phyloP scores from a whole-genome alignment of 306 rosid genomes.

The Castanea crenata region DNA sequence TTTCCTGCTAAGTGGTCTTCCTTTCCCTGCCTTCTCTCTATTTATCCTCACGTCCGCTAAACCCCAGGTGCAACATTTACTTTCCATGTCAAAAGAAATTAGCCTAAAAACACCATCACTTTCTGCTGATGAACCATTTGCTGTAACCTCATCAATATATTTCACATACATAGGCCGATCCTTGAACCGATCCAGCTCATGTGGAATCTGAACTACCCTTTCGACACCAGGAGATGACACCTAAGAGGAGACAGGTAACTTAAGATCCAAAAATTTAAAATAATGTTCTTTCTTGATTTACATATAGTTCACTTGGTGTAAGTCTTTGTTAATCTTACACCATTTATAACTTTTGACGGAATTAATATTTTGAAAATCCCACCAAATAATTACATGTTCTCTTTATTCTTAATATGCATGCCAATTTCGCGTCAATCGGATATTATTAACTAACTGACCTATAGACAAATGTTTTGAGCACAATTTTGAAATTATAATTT shows the following conservation, averaged over 20 bases:
- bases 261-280: conserved; percentile 10
- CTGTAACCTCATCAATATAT: conserved; percentile 41
- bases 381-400: too few relatives aligned
- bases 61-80: conserved; percentile 79
- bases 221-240: conserved; percentile 99
- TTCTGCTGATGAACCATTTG: conserved; percentile 50
- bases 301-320: too few relatives aligned
- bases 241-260: conserved; percentile 34
- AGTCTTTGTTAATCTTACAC: too few relatives aligned
- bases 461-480: too few relatives aligned
- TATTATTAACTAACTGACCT: too few relatives aligned
- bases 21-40: conserved; percentile 89
- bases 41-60: conserved; percentile 77
- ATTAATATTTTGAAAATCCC: too few relatives aligned
- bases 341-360: too few relatives aligned
- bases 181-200: conserved; percentile 82
- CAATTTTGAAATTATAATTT: too few relatives aligned
- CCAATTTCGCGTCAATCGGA: too few relatives aligned
- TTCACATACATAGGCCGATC: conserved; percentile 79
- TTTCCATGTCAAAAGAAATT: conserved; percentile 70
- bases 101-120: conserved; percentile 77
- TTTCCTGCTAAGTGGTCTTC: conserved; percentile 85
- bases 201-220: conserved; percentile 74
- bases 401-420: too few relatives aligned
- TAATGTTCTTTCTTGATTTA: too few relatives aligned